Conservation (phyloP, 1,284 basidiomycete genomes). For the Athelia sp. region DNA sequence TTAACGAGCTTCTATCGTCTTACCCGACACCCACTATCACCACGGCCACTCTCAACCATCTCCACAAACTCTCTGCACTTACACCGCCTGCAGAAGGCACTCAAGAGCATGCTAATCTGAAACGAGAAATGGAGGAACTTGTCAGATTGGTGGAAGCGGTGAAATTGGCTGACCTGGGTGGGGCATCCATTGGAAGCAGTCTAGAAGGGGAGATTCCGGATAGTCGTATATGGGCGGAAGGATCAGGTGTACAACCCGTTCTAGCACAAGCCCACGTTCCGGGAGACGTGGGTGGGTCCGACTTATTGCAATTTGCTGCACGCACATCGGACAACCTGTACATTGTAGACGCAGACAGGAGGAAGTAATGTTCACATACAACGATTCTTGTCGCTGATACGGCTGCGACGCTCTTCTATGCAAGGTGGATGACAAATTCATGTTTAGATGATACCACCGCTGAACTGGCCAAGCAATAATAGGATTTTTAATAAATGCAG, state of each 20-base stretch:
- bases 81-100: conserved; percentile 55
- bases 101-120: conserved; percentile 40
- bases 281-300: conserved; percentile 28
- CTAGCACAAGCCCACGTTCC: conserved; percentile 15
- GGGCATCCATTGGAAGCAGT: conserved; percentile 10
- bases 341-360: conserved; percentile 33
- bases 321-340: conserved; percentile 38
- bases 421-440: no score
- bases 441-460: no score
- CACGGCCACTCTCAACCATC: conserved; percentile 45
- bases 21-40: conserved; percentile 64
- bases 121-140: conserved; percentile 60
- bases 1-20: conserved; percentile 66
- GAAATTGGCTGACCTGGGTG: conserved; percentile 48
- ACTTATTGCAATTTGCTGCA: conserved; percentile 45
- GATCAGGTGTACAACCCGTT: conserved; percentile 27
- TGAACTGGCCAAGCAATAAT: no score
- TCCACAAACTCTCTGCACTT: conserved; percentile 69
- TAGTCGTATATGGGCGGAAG: conserved; percentile 39
- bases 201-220: conserved; percentile 30
- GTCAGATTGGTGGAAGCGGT: conserved; percentile 75
- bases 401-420: no score
- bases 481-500: no score
- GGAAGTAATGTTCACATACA: conserved; percentile 10
- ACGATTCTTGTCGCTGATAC: neutral